Evolutionary conservation across 169 alveolate species (phyloP), one percentile per base, ranked within the genome.

Genomic region (Eimeria sp.): DNA sequence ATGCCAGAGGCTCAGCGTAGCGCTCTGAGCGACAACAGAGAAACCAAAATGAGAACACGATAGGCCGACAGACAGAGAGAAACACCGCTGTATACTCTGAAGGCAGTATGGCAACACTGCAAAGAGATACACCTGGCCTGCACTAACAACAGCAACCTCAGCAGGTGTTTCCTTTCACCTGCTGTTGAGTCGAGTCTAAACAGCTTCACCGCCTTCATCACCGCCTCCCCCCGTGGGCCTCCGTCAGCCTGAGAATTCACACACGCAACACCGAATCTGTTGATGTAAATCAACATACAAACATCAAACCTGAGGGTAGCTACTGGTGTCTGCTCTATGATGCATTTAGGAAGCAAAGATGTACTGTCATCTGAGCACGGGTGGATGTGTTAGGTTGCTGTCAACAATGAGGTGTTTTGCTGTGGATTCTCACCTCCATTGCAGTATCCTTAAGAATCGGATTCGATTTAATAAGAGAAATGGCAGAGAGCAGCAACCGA

Each of bases 1-100:
- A 52, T 2, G 90, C 90, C 37, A 56, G 37, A 8, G 90, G 90
- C 90, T 82, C 71, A 10, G 90, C 90, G 66, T 37, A 49, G n/a
- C 8, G 49, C 8, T 52, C 88, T 78, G 88, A 27, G 54, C 30
- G 54, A 37, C 80, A 71, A 27, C 80, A 71, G 6, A 14, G 25
- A 43, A 18, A 40, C 18, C 62, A 74, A 18, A 1, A 33, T 20
- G 14, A 0, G 10, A 16, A 43, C 60, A 43, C 27, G 49, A 1
- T 1, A 40, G 11, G 37, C 85, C 0, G 25, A 76, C 14, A 76
- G 60, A 43, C 30, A 13, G 30, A 18, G 16, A 30, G 16, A 46
- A 9, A 20, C 16, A 4, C 49, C 2, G 49, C 4, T 43, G 49
- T 43, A 43, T 43, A 25, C 10, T 20, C 20, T 49, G 25, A 9